phyloP scores from a whole-genome alignment of 441 rosid species.

The Pelargonium fulgidum region DNA sequence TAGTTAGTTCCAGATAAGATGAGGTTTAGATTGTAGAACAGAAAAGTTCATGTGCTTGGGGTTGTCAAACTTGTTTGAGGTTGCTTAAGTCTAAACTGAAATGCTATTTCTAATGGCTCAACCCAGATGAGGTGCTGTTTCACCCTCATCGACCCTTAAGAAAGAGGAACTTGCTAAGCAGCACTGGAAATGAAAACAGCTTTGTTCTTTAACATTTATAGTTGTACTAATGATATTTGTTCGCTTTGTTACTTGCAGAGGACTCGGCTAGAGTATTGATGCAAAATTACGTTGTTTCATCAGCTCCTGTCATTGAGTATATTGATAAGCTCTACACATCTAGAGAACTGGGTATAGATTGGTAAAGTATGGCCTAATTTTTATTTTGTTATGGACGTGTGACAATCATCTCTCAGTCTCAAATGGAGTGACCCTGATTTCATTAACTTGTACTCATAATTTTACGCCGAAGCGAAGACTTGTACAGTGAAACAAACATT shows the following conservation, averaged over 20 bases:
- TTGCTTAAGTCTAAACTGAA: no score
- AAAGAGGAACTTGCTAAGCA: background rate
- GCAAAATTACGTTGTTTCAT: slow-evolving; percentile 55
- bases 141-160: background rate
- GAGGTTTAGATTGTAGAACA: no score
- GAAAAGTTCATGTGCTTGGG: no score
- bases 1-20: background rate
- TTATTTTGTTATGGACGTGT: background rate
- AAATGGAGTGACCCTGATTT: background rate
- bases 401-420: no score
- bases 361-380: slow-evolving; percentile 38
- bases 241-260: slow-evolving; percentile 37
- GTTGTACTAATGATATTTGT: background rate
- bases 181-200: background rate
- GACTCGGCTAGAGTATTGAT: slow-evolving; percentile 56
- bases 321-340: slow-evolving; percentile 61
- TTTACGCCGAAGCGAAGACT: no score
- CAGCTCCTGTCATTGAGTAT: slow-evolving; percentile 47
- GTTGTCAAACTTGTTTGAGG: no score
- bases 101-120: no score
- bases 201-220: no score
- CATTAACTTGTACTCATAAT: background rate
- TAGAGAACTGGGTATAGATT: slow-evolving; percentile 68
- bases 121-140: no score
- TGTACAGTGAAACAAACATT: no score